Conservation (phyloP, 441 rosid species). For the Croton laevigatus region DNA sequence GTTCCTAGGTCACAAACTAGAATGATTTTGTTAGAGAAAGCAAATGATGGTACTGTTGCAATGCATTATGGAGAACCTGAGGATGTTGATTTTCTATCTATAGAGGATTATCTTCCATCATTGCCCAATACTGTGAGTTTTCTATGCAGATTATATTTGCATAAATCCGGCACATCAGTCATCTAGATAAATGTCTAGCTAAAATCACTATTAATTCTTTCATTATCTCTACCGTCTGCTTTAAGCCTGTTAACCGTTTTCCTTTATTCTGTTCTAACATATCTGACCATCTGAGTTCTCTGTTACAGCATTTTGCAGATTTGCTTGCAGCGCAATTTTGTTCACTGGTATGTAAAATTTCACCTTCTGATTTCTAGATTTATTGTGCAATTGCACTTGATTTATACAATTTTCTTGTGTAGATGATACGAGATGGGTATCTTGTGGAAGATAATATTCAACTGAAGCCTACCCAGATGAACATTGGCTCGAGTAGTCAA, state of each 20-base stretch:
- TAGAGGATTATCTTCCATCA: constrained; percentile 73
- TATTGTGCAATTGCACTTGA: constrained; percentile 19
- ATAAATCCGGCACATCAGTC: neutral
- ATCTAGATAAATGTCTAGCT: neutral
- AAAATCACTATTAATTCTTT: neutral
- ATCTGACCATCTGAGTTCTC: constrained; percentile 24
- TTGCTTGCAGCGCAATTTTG: constrained; percentile 73
- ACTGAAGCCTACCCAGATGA: constrained; percentile 48
- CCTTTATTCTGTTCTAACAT: constrained; percentile 28
- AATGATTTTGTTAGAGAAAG: constrained; percentile 81
- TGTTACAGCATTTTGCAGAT: constrained; percentile 79
- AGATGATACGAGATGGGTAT: constrained; percentile 81
- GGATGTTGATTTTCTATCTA: constrained; percentile 63
- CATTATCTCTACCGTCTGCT: neutral
- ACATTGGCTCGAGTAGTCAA: constrained; percentile 51
- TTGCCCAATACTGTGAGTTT: constrained; percentile 86
- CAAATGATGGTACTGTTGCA: constrained; percentile 81
- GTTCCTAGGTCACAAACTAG: constrained; percentile 46
- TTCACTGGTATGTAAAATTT: constrained; percentile 57
- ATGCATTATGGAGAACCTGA: constrained; percentile 78
- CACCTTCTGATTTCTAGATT: constrained; percentile 13
- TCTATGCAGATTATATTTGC: neutral
- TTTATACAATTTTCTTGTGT: constrained; percentile 34
- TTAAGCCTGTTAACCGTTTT: constrained; percentile 8
- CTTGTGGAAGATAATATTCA: constrained; percentile 50